A percentile compares a stretch with the other conserved stretches of the same genome.
Evolutionary conservation across 768 basidiomycete species (phyloP).

Genomic region (Mycena vitilis): DNA sequence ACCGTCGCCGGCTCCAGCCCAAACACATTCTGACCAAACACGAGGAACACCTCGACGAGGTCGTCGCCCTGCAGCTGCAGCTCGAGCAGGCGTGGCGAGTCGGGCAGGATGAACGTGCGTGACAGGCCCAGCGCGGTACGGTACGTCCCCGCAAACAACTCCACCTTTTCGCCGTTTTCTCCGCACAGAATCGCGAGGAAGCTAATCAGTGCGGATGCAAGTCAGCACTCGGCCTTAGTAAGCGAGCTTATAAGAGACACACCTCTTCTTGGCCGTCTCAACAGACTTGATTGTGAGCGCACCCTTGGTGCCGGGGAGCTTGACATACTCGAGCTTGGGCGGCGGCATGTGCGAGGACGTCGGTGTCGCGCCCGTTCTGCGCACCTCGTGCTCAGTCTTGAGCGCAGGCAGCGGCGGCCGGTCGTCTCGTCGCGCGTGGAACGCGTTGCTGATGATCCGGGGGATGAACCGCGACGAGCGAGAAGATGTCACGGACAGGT

Average conservation of each 20-base stretch:
- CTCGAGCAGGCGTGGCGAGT: constrained; percentile 89
- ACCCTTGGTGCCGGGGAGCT: constrained; percentile 91
- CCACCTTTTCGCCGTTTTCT: constrained; percentile 92
- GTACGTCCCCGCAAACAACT: constrained; percentile 92
- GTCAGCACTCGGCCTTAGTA: not conserved
- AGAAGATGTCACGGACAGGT: constrained; percentile 49
- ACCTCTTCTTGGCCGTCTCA: constrained; percentile 93
- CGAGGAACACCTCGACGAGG: constrained; percentile 90
- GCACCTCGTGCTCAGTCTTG: constrained; percentile 53
- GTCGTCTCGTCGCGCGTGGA: constrained; percentile 71
- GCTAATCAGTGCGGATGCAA: constrained; percentile 50
- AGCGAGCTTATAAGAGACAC: constrained; percentile 40
- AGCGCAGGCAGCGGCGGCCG: constrained; percentile 51
- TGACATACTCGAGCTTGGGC: constrained; percentile 91
- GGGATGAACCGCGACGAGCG: constrained; percentile 78
- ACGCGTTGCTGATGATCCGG: constrained; percentile 74
- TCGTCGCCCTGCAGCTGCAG: constrained; percentile 93
- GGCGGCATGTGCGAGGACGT: constrained; percentile 68
- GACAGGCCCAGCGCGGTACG: constrained; percentile 90
- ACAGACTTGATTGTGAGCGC: constrained; percentile 87
- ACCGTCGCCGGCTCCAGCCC: constrained; percentile 94
- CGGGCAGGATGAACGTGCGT: constrained; percentile 93
- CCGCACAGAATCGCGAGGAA: constrained; percentile 95
- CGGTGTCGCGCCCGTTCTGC: constrained; percentile 46
- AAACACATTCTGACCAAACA: constrained; percentile 92